Evolutionary conservation across 345 rosid species (phyloP), one percentile per base, ranked within the genome.

Genomic region (Psidium friedrichsthalianum): DNA sequence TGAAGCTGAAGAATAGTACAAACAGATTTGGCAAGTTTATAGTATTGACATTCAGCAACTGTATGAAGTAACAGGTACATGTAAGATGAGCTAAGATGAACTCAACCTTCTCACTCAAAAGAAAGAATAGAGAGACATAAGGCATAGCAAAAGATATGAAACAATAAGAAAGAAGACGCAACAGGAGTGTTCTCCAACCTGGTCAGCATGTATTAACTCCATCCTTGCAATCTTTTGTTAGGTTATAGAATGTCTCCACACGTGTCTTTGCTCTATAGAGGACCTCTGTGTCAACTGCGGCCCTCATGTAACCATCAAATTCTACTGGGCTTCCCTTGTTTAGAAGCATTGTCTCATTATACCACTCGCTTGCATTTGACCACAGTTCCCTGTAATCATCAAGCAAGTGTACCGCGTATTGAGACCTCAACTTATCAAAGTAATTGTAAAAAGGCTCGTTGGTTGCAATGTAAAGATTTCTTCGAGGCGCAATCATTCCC

Each of bases 231-330:
- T 97, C 98, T 81, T 85, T 90, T 2, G 99, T 97, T 86, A 95
- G 90, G 86, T 97, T 96, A 90, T 96, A 90, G 86, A 97, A 97
- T 16, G 99, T 97, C 86, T 97, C 99, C 6, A 97, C 95, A 0
- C 94, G 93, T 4, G 92, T 92, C 92, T 96, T 96, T 2, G 92
- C 98, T 83, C 97, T 90, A 88, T 91, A 92, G 85, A 95, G 91
- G 80, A 96, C 96, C 90, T 96, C 99, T 3, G 99, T 97, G 84
- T 97, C 99, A 83, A 96, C 98, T 32, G 98, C 98, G 58, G 92
- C 99, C 91, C 98, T 93, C 99, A 96, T 97, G 90, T 94, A 96
- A 47, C 99, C 98, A 87, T 97, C 99, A 89, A 97, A 97, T 86
- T 95, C 96, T 32, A 96, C 99, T 0, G 95, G 93, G 58, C 87